Evolutionary conservation across 805 yeast genomes (phyloP).

Genomic region (Ogataea parapolymorpha): DNA sequence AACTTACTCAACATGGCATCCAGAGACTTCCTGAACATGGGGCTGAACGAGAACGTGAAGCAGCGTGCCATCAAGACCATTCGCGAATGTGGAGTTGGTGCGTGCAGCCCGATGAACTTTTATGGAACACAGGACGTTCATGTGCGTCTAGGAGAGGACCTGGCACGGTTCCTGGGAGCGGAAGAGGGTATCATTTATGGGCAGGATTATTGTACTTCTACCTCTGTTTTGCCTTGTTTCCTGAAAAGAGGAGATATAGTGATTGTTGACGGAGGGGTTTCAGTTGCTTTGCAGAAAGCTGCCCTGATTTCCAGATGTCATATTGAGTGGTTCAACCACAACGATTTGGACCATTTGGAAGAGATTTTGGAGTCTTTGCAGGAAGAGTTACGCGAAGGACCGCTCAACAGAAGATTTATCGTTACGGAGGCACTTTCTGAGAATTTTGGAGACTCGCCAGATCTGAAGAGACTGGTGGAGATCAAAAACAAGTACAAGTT

Average conservation of each 20-base stretch:
- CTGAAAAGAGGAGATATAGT: conserved; percentile 92
- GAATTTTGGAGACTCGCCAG: conserved; percentile 75
- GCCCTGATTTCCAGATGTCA: conserved; percentile 82
- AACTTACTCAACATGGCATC: conserved; percentile 65
- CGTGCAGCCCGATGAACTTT: conserved; percentile 98
- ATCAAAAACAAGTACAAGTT: conserved; percentile 81
- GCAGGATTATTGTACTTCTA: conserved; percentile 84
- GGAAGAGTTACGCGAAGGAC: conserved; percentile 61
- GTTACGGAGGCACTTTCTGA: conserved; percentile 89
- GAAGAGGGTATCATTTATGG: conserved; percentile 84
- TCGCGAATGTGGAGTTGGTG: conserved; percentile 83
- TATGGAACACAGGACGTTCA: conserved; percentile 95
- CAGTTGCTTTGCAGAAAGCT: conserved; percentile 82
- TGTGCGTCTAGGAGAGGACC: conserved; percentile 67
- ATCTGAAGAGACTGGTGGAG: conserved; percentile 62
- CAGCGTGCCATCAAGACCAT: conserved; percentile 57
- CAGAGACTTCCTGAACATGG: conserved; percentile 66
- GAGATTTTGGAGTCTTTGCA: conserved; percentile 58
- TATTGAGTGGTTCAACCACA: conserved; percentile 80
- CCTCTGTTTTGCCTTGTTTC: conserved; percentile 89
- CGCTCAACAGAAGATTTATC: conserved; percentile 85
- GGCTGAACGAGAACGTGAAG: conserved; percentile 44
- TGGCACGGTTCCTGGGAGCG: conserved; percentile 72
- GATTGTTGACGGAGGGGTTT: conserved; percentile 78
- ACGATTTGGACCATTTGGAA: conserved; percentile 81